Percentiles rank a stretch among this genome's conserved stretches.
Conservation (phyloP, 73 alveolate species). For the Tetrahymena thermophila region DNA sequence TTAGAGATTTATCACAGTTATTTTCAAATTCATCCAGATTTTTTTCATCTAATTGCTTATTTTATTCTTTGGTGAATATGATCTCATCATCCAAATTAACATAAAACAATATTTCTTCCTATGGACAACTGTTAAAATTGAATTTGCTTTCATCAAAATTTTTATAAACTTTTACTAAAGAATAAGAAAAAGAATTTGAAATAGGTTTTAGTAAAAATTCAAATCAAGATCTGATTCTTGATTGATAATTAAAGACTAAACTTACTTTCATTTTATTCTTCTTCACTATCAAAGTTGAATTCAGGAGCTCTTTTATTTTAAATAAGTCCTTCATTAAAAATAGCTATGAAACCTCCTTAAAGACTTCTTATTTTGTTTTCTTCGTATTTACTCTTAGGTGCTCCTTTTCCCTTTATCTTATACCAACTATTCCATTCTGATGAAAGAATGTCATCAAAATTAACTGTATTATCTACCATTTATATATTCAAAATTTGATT, state of each 20-base stretch:
- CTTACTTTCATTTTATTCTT: neutral
- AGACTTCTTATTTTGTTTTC: neutral
- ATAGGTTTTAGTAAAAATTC: neutral
- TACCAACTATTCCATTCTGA: neutral
- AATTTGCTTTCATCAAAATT: neutral
- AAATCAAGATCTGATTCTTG: neutral
- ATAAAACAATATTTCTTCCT: neutral
- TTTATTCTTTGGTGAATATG: neutral
- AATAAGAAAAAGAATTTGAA: neutral
- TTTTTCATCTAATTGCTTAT: neutral
- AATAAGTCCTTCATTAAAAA: neutral
- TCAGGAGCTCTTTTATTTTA: neutral
- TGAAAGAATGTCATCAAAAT: neutral
- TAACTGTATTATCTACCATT: neutral
- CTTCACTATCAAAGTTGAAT: neutral
- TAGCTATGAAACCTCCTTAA: neutral
- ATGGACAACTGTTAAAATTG: neutral
- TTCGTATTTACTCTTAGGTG: neutral
- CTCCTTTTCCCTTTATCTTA: neutral
- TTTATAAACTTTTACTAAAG: neutral
- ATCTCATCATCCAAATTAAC: neutral
- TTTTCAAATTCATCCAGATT: neutral
- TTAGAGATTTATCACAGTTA: neutral
- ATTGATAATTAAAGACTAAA: neutral
- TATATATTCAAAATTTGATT: neutral